phyloP scores from a whole-genome alignment of 306 rosid genomes.

The Hippophae rhamnoides region DNA sequence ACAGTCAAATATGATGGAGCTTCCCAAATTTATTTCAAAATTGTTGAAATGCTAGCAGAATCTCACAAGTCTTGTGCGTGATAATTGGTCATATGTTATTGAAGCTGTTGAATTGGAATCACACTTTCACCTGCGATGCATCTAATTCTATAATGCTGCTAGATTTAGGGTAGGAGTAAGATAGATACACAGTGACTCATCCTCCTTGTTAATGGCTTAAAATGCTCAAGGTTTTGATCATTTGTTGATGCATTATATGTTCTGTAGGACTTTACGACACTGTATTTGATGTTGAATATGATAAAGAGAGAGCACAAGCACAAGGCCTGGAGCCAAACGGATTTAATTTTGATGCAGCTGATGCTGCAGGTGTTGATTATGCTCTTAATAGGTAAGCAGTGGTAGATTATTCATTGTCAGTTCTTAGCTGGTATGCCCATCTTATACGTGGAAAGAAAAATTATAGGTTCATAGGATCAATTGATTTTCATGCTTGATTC shows the following conservation, averaged over 20 bases:
- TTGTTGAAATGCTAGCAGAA: too few relatives aligned
- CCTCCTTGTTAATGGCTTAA: not conserved
- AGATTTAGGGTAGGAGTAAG: not conserved
- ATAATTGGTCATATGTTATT: too few relatives aligned
- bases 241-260: constrained; percentile 3
- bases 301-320: constrained; percentile 68
- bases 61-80: too few relatives aligned
- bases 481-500: too few relatives aligned
- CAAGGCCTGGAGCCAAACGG: constrained; percentile 88
- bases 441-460: too few relatives aligned
- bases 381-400: constrained; percentile 77
- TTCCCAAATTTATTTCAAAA: too few relatives aligned
- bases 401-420: not conserved
- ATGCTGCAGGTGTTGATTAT: constrained; percentile 71
- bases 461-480: too few relatives aligned
- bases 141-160: not conserved
- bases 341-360: constrained; percentile 87
- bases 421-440: not conserved
- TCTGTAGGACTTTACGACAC: constrained; percentile 78
- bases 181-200: not conserved
- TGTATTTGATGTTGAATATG: constrained; percentile 74
- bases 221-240: not conserved
- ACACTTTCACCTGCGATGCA: not conserved
- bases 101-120: too few relatives aligned
- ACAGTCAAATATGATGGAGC: too few relatives aligned